A percentile compares a stretch with the other conserved stretches of the same genome.
Evolutionary conservation across 352 stramenopile genomes (phyloP).

Genomic region (Elongisporangium prolatum): DNA sequence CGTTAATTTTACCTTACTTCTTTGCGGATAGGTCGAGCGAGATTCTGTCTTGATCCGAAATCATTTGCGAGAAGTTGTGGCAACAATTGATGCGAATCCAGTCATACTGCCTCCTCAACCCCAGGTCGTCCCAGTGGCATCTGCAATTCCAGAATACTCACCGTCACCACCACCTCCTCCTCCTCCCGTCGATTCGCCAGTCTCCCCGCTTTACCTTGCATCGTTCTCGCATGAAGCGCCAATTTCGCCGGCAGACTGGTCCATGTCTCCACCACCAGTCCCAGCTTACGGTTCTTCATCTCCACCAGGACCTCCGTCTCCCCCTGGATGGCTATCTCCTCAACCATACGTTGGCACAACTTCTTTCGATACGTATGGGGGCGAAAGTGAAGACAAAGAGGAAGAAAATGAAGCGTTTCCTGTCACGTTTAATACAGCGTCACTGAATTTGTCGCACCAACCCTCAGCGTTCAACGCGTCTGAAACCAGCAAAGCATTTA

Average conservation of each 20-base stretch:
- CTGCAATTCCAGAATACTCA: constrained; percentile 5
- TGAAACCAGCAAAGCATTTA: constrained; percentile 63
- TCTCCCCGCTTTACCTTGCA: constrained; percentile 4
- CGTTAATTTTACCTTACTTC: not conserved
- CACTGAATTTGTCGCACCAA: constrained; percentile 20
- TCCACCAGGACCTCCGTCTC: constrained; percentile 25
- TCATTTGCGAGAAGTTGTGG: constrained; percentile 64
- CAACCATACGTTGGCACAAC: constrained; percentile 1
- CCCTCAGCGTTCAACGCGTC: constrained; percentile 41
- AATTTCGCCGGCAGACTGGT: constrained; percentile 1
- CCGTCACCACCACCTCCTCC: constrained; percentile 11
- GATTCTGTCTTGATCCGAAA: constrained; percentile 65
- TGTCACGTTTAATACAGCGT: constrained; percentile 30
- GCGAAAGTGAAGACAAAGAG: constrained; percentile 37
- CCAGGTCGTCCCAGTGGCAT: constrained; percentile 12
- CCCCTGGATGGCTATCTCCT: constrained; percentile 16
- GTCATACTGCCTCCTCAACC: constrained; percentile 34
- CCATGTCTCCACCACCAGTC: constrained; percentile 4
- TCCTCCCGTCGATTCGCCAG: constrained; percentile 12
- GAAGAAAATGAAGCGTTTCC: constrained; percentile 81
- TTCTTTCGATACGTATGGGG: not conserved
- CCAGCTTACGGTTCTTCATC: constrained; percentile 15
- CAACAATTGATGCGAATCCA: constrained; percentile 66
- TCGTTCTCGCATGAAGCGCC: constrained; percentile 1
- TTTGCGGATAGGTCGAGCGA: constrained; percentile 46